Percentiles rank a stretch among this genome's conserved stretches.
Conservation (phyloP, 805 yeast species). For the Ogataea paraovalis region DNA sequence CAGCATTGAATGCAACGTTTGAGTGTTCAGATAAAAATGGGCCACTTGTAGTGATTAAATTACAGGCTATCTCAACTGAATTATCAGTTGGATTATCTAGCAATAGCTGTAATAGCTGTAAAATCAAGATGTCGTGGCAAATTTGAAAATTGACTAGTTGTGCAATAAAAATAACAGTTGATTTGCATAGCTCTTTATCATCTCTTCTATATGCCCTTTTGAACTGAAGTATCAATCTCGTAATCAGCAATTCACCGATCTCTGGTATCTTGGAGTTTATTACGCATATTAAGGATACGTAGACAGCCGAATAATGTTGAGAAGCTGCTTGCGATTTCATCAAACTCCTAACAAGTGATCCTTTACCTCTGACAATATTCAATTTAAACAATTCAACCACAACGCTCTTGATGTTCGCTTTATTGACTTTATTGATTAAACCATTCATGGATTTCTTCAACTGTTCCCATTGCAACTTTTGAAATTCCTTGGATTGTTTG, state of each 20-base stretch:
- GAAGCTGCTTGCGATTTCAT: conserved; percentile 50
- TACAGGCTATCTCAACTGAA: conserved; percentile 51
- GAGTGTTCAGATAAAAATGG: conserved; percentile 40
- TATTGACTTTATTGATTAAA: conserved; percentile 42
- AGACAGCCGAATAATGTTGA: conserved; percentile 38
- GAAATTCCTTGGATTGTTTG: conserved; percentile 36
- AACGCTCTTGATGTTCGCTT: conserved; percentile 43
- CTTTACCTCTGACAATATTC: conserved; percentile 60
- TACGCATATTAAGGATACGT: conserved; percentile 54
- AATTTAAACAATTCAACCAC: conserved; percentile 48
- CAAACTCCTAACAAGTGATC: conserved; percentile 53
- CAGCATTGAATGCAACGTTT: conserved; percentile 31
- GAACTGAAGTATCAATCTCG: conserved; percentile 56
- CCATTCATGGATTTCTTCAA: conserved; percentile 46
- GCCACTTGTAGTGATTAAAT: conserved; percentile 52
- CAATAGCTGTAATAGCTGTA: conserved; percentile 50
- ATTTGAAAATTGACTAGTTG: conserved; percentile 64
- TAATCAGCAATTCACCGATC: conserved; percentile 54
- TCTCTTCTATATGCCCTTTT: conserved; percentile 46
- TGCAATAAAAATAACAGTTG: conserved; percentile 49
- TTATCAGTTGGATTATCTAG: conserved; percentile 44
- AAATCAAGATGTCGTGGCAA: conserved; percentile 45
- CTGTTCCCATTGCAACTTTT: conserved; percentile 54
- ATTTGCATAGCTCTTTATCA: conserved; percentile 40
- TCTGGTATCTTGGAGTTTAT: conserved; percentile 66